Evolutionary conservation across 208 protist genomes (phyloP).

Genomic region (Trypanosoma caninum): DNA sequence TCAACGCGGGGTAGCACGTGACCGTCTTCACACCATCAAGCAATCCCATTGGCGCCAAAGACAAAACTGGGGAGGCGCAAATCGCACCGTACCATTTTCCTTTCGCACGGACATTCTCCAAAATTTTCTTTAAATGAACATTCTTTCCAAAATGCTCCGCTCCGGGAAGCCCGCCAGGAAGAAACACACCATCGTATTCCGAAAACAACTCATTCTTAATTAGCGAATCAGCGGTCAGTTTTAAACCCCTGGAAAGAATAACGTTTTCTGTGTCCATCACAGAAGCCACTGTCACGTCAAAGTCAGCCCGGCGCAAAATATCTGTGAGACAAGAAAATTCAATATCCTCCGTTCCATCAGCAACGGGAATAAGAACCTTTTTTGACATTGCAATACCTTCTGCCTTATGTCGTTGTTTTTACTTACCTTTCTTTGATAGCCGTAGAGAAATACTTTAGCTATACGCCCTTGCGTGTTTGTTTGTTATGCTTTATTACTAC

Average conservation of each 20-base stretch:
- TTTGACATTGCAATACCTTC: slow-evolving; percentile 28
- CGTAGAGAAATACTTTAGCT: too few relatives aligned
- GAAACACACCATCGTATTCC: slow-evolving; percentile 74
- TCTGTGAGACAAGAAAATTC: slow-evolving; percentile 84
- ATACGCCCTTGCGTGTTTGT: too few relatives aligned
- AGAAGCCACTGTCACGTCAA: slow-evolving; percentile 76
- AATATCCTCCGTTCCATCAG: slow-evolving; percentile 87
- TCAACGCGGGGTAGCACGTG: slow-evolving; percentile 78
- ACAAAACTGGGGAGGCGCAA: slow-evolving; percentile 70
- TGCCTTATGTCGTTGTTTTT: neutral
- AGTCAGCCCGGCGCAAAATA: slow-evolving; percentile 59
- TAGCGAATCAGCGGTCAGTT: slow-evolving; percentile 50
- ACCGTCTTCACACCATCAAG: slow-evolving; percentile 66
- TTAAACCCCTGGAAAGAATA: slow-evolving; percentile 57
- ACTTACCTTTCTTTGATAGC: slow-evolving; percentile 7
- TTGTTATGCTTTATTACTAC: too few relatives aligned
- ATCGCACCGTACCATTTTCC: slow-evolving; percentile 84
- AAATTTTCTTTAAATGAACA: slow-evolving; percentile 62
- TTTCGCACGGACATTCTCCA: slow-evolving; percentile 44
- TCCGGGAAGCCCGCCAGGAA: slow-evolving; percentile 77
- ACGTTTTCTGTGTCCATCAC: slow-evolving; percentile 64
- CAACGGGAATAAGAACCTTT: slow-evolving; percentile 77
- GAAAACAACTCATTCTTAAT: slow-evolving; percentile 55
- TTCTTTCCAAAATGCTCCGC: slow-evolving; percentile 61
- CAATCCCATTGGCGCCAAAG: slow-evolving; percentile 66